Evolutionary conservation across 306 rosid genomes (phyloP).

Genomic region (Cucurbita ficifolia): DNA sequence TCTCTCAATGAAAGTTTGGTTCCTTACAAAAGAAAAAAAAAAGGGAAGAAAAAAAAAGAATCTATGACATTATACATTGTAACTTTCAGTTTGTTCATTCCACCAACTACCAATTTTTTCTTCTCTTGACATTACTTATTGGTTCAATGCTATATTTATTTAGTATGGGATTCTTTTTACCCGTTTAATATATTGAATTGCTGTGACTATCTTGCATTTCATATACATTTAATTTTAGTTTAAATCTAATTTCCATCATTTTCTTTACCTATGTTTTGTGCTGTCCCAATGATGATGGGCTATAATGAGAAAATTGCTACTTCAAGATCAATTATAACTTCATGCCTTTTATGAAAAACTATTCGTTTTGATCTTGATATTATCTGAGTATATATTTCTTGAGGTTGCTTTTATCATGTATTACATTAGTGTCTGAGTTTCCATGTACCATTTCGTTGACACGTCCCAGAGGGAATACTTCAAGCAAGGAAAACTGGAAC

Average conservation of each 20-base stretch:
- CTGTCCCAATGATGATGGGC: neutral
- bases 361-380: neutral
- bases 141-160: neutral
- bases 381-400: neutral
- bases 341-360: neutral
- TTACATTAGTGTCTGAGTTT: neutral
- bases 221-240: neutral
- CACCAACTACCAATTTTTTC: no score
- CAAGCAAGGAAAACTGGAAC: conserved; percentile 83
- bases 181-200: no score
- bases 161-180: no score
- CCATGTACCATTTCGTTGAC: neutral
- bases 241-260: neutral
- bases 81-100: neutral
- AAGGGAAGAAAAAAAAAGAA: neutral
- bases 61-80: neutral
- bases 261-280: neutral
- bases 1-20: neutral
- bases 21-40: no score
- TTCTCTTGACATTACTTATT: no score
- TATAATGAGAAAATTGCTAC: neutral
- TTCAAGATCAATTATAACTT: neutral
- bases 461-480: conserved; percentile 81
- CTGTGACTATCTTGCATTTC: no score
- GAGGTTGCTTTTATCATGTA: neutral